phyloP scores from a whole-genome alignment of 23 red algal species.

The Pyropia haitanensis region DNA sequence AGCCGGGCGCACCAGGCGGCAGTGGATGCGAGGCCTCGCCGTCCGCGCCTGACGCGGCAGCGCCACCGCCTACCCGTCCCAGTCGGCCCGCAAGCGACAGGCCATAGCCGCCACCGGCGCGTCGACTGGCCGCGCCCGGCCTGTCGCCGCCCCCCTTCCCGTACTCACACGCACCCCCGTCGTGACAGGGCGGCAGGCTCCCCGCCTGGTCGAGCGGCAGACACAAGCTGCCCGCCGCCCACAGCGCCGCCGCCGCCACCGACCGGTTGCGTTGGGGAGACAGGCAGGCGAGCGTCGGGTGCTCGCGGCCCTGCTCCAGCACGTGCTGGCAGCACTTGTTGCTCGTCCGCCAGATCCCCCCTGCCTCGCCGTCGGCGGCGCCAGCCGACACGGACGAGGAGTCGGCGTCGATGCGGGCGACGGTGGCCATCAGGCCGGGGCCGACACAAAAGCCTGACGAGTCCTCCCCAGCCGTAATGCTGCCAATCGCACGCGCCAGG shows the following conservation, averaged over 20 bases:
- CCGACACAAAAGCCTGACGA: slow-evolving; percentile 47
- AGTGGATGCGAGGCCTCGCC: neutral
- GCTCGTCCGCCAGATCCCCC: neutral
- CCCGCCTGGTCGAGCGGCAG: too few species aligned
- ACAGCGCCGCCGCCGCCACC: neutral
- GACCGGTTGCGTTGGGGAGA: neutral
- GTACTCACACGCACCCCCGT: neutral
- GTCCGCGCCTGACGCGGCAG: neutral
- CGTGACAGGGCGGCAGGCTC: neutral
- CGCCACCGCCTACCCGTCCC: neutral
- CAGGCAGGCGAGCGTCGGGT: neutral
- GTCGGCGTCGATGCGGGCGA: neutral
- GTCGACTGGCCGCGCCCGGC: neutral
- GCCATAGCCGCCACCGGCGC: neutral
- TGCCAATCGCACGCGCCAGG: slow-evolving; percentile 9
- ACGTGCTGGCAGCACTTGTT: neutral
- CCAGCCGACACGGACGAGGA: neutral
- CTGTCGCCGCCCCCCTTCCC: neutral
- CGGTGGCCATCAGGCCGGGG: neutral
- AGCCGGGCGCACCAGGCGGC: neutral
- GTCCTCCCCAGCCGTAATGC: neutral
- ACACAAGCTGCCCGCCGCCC: too few species aligned
- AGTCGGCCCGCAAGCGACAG: neutral
- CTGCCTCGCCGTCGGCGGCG: neutral
- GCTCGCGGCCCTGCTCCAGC: neutral